Conservation (phyloP, 768 basidiomycete species). For the Russula olivacea region DNA sequence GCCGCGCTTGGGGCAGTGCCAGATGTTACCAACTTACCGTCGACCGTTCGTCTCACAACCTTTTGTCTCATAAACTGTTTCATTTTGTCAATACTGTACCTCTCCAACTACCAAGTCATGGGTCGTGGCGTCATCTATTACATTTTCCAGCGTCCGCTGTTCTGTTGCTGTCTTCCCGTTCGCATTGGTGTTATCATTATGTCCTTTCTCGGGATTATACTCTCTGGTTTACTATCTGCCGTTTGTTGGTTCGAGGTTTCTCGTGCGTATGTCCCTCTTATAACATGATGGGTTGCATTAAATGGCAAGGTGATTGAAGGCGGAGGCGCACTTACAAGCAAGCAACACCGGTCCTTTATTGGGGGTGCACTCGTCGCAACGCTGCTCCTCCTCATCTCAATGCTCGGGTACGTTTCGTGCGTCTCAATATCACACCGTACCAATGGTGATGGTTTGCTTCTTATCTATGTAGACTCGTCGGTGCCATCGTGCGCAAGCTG, state of each 20-base stretch:
- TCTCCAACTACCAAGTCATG: neutral
- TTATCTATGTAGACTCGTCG: constrained; percentile 44
- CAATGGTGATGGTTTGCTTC: neutral
- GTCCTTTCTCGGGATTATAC: constrained; percentile 47
- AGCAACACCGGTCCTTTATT: constrained; percentile 40
- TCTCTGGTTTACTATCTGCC: constrained; percentile 49
- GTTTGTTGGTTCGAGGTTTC: constrained; percentile 58
- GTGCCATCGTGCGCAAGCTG: constrained; percentile 58
- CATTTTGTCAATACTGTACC: neutral
- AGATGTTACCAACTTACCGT: neutral
- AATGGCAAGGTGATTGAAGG: constrained; percentile 27
- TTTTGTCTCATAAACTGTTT: neutral
- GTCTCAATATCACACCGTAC: constrained; percentile 1
- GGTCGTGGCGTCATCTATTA: constrained; percentile 20
- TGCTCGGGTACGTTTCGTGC: constrained; percentile 44
- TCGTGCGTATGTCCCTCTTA: constrained; percentile 38
- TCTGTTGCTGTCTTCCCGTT: constrained; percentile 60
- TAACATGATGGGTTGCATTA: constrained; percentile 26
- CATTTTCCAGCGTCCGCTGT: constrained; percentile 32
- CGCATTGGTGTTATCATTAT: constrained; percentile 54
- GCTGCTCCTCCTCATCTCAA: constrained; percentile 46
- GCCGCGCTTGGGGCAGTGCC: neutral
- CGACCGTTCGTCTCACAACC: neutral
- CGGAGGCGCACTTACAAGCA: constrained; percentile 27
- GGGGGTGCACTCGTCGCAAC: constrained; percentile 49